A percentile compares a stretch with the other conserved stretches of the same genome.
Conservation (phyloP, 2,329 filamentous ascomycete genomes). For the Pyricularia pennisetigena region DNA sequence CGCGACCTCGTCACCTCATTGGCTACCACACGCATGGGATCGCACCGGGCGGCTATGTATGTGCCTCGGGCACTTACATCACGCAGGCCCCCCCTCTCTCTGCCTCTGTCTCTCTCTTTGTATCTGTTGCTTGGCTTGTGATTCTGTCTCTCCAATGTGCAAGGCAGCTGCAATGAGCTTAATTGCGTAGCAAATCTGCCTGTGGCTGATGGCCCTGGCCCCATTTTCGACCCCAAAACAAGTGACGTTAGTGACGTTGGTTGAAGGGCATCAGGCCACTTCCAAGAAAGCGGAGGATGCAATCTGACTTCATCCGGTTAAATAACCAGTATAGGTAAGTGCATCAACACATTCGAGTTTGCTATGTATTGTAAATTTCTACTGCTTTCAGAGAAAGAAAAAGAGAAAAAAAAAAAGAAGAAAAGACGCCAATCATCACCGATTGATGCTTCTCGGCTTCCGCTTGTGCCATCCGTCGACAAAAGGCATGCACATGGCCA, state of each 20-base stretch:
- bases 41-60: conserved; percentile 1
- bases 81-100: not conserved
- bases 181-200: not conserved
- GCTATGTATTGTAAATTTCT: not conserved
- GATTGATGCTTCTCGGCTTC: not conserved
- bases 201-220: not conserved
- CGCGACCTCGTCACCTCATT: not conserved
- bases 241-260: not conserved
- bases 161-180: not conserved
- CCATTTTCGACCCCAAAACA: not conserved
- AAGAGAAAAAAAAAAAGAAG: too few relatives aligned
- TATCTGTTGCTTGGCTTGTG: not conserved
- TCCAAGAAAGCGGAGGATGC: not conserved
- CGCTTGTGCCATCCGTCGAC: not conserved
- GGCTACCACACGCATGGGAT: conserved; percentile 1
- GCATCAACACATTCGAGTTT: not conserved
- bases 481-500: not conserved
- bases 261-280: not conserved
- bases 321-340: not conserved
- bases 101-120: too few relatives aligned
- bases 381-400: too few relatives aligned
- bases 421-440: too few relatives aligned
- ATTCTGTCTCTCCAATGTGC: not conserved
- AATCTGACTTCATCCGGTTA: not conserved
- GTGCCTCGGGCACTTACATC: not conserved